Base-by-base conservation (phyloP, 805 yeast genomes). In the Yarrowia sp. region DNA sequence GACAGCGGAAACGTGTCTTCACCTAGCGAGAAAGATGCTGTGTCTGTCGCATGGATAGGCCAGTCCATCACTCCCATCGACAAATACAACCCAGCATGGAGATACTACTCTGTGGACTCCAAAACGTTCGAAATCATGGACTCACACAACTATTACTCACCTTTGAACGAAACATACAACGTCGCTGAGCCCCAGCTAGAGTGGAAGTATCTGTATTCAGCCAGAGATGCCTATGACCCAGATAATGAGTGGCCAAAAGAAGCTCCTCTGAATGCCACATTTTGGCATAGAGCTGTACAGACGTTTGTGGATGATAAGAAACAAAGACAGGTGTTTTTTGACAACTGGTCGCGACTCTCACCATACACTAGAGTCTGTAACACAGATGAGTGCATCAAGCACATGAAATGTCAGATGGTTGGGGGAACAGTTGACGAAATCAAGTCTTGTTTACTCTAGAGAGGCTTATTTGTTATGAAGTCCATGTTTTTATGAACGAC, bases 21-120 rank as follows among this genome's bases (percentile, higher is more conserved):
- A 0, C 56, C 10, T 2, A 10, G 14, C 5, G 46, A 40, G n/a
- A 17, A 80, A 5, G 78, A 78, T 36, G 86, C 84, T 3, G 71
- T 87, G 36, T 82, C 83, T 71, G 81, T 85, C 78, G 87, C 89
- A 1, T 87, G 88, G 87, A 82, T 88, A 65, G 82, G 85, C 3
- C 92, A 86, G 69, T 85, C 91, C 0, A 84, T 88, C 47, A 87
- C 91, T 7, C 90, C 92, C 7, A 80, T 81, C 73, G 76, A 80
- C 9, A 81, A 85, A 56, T 81, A 83, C 71, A 88, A 88, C 74
- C 93, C 93, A 5, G 83, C 87, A 24, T 88, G 90, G 89, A 83
- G 90, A 75, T 87, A 87, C 77, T 88, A 88, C 72, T 86, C 85
- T 70, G 87, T 88, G 61, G 91, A 88, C 74, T 77, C 83, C 19